Evolutionary conservation across 495 filamentous ascomycete genomes (phyloP), one percentile per base, ranked within the genome.

Genomic region (Aspergillus avenaceus): DNA sequence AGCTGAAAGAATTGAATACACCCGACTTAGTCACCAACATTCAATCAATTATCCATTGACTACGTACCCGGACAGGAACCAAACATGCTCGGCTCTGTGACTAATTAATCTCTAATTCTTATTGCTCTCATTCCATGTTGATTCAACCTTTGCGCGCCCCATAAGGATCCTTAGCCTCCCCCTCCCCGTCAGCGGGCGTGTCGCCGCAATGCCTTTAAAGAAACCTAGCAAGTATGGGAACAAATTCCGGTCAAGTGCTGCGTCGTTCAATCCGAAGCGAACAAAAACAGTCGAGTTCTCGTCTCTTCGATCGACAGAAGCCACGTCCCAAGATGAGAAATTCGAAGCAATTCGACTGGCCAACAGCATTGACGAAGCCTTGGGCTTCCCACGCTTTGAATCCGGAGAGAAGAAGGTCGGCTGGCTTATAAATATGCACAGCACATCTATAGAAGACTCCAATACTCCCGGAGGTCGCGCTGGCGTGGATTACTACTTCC

Each of bases 401-500:
- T 83, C 88, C 13, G 95, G 93, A 42, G 83, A 86, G 65, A 87
- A 84, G 64, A 87, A 82, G 50, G 81, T 87, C 36, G 93, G 93
- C 44, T 99, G 93, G 93, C 79, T 99, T 14, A 88, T 90, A 47
- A 97, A 97, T 61, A 88, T 97, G 76, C 90, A 96, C 62, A 82
- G 88, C 32, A 97, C 93, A 0, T 83, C 80, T 16, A 75, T 97
- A 28, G 86, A 95, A 62, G 92, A 97, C 66, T 77, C 89, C 18
- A 89, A 90, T 51, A 73, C 88, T 5, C 82, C 84, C 9, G 84
- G 86, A 47, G 91, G 92, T 40, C 80, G 90, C 53, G 90, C 93
- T 2, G 93, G 86, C 6, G 84, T 99, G 46, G 95, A 99, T 69
- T 97, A 86, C 69, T 99, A 96, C 70, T 97, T 99, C 69, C 82